A percentile compares a stretch with the other conserved stretches of the same genome.
phyloP scores from a whole-genome alignment of 176 grass and related monocot species.

The Rhynchospora pubera region DNA sequence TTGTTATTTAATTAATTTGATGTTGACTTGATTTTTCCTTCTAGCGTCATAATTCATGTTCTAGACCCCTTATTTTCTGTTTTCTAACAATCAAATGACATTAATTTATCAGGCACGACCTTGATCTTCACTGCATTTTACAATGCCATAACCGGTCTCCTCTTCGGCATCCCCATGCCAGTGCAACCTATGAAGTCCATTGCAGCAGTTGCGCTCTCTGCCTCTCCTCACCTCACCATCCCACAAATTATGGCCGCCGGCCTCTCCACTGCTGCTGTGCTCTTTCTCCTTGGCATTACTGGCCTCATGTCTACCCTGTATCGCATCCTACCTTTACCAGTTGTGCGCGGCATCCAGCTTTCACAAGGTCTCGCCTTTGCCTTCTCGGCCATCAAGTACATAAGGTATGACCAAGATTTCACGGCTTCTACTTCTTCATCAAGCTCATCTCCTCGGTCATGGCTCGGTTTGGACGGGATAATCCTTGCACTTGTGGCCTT shows the following conservation, averaged over 20 bases:
- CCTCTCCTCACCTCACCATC: slow-evolving; percentile 53
- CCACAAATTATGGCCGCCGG: slow-evolving; percentile 78
- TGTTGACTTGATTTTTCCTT: background rate
- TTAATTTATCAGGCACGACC: slow-evolving; percentile 36
- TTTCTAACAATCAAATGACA: background rate
- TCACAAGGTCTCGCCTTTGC: slow-evolving; percentile 75
- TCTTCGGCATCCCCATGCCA: slow-evolving; percentile 90
- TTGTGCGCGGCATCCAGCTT: slow-evolving; percentile 81
- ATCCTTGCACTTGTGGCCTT: slow-evolving; percentile 58
- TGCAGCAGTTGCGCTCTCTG: slow-evolving; percentile 71
- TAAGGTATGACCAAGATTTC: slow-evolving; percentile 75
- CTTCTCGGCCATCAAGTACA: slow-evolving; percentile 80
- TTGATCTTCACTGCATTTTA: slow-evolving; percentile 88
- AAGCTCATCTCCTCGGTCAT: slow-evolving; percentile 35
- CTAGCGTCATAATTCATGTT: background rate
- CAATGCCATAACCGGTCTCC: slow-evolving; percentile 63
- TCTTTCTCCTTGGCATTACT: slow-evolving; percentile 63
- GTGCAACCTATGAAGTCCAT: slow-evolving; percentile 98
- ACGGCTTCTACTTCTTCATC: slow-evolving; percentile 46
- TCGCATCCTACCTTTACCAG: slow-evolving; percentile 62
- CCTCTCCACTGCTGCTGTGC: slow-evolving; percentile 42
- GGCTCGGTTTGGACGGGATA: slow-evolving; percentile 67
- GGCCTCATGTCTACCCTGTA: slow-evolving; percentile 73
- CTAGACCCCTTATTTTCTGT: background rate
- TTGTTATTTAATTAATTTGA: background rate